Evolutionary conservation across 768 basidiomycete species (phyloP).

Genomic region (Lactifluus pinguis): DNA sequence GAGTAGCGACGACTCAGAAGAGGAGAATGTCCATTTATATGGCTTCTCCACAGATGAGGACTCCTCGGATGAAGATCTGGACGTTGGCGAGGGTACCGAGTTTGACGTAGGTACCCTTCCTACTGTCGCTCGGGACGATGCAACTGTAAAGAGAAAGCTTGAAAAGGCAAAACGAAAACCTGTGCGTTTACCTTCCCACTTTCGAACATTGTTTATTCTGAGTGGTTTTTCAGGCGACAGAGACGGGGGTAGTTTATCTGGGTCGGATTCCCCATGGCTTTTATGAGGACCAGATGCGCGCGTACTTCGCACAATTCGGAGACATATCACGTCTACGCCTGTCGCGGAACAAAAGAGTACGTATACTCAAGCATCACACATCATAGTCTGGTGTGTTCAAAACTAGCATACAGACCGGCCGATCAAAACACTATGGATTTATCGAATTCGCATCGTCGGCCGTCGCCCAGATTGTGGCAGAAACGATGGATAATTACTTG

Average conservation of each 20-base stretch:
- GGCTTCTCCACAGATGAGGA: slow-evolving; percentile 72
- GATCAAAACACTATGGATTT: slow-evolving; percentile 95
- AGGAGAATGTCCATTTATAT: slow-evolving; percentile 44
- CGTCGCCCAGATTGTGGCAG: slow-evolving; percentile 91
- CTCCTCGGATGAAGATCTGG: slow-evolving; percentile 71
- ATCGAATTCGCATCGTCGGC: slow-evolving; percentile 85
- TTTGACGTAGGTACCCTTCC: slow-evolving; percentile 71
- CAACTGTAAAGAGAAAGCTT: slow-evolving; percentile 51
- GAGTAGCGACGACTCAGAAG: slow-evolving; percentile 25
- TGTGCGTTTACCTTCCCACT: slow-evolving; percentile 37
- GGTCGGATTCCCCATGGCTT: slow-evolving; percentile 95
- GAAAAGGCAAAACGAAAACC: slow-evolving; percentile 50
- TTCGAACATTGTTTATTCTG: slow-evolving; percentile 1
- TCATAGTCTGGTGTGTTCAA: background rate
- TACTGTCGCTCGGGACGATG: slow-evolving; percentile 84
- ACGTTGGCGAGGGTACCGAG: slow-evolving; percentile 40
- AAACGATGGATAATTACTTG: slow-evolving; percentile 99
- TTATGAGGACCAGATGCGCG: slow-evolving; percentile 88
- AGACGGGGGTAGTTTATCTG: slow-evolving; percentile 81
- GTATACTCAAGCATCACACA: background rate
- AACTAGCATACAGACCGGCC: slow-evolving; percentile 58
- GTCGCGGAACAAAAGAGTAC: slow-evolving; percentile 88
- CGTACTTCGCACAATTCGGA: slow-evolving; percentile 94
- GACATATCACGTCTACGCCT: slow-evolving; percentile 79
- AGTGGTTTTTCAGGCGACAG: slow-evolving; percentile 36